Base-by-base conservation (phyloP, 768 basidiomycete species). In the Suillus bovinus region DNA sequence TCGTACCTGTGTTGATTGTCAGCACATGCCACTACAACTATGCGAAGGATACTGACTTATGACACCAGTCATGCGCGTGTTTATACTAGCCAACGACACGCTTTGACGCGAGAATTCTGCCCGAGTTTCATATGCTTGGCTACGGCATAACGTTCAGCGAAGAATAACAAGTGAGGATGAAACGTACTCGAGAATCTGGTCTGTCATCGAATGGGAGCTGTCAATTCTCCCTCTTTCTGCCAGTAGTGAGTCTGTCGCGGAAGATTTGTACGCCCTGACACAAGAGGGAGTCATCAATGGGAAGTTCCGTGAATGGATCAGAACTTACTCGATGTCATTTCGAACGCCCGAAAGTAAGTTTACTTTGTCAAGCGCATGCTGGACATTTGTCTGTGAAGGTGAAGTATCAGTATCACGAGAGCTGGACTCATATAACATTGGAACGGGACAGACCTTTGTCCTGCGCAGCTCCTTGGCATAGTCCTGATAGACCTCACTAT, bases 61-160 rank as follows among this genome's bases (percentile, higher is more conserved):
- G 20, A 96, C 92, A 56, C 87, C 84, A 59, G 81, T 77, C 86
- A 99, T 94, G 33, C 96, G 86, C 16, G 86, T 81, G 75, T 93
- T 94, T 66, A 99, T 93, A 17, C 87, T 82, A 10, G 85, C 77
- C 44, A 99, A 76, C 24, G 90, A 86, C 13, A 81, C 74, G 36
- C 94, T 82, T 75, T 99, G 97, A 50, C 87, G 84, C 31, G 84
- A 79, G 76, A 99, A 98, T 76, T 98, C 96, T 24, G 93, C 86
- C 34, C 97, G 88, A 4, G 96, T 98, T 71, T 94, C 97, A 71
- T 98, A 96, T 33, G 96, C 97, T 86, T 99, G 97, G 49, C 95
- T 98, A 59, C 34, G 29, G 60, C 57, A 47, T 31, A 58, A 59
- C 62, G 55, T 59, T 39, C 55, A 50, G 53, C 22, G 6, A 16